Conservation (phyloP, 2,329 filamentous ascomycete species). For the Cladosporium colombiae region DNA sequence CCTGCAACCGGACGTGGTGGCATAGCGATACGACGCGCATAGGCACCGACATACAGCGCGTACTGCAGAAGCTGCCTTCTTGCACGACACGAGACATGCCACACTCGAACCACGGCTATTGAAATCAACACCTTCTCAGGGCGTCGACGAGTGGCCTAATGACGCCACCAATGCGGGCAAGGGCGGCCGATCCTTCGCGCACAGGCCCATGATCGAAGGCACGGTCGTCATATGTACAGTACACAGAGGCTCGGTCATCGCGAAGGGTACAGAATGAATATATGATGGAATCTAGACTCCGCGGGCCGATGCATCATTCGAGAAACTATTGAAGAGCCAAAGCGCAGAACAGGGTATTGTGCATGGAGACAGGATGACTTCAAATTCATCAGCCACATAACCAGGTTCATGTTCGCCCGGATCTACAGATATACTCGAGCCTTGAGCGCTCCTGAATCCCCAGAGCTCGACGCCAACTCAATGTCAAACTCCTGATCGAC, state of each 20-base stretch:
- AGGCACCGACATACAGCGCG: background rate
- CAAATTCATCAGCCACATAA: background rate
- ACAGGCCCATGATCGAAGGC: background rate
- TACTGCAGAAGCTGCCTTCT: background rate
- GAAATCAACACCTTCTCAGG: background rate
- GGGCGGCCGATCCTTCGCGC: conserved; percentile 1
- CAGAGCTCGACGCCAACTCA: conserved; percentile 1
- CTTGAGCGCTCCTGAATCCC: conserved; percentile 5
- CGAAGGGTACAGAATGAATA: background rate
- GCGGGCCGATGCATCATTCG: background rate
- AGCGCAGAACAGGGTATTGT: background rate
- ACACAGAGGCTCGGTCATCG: background rate
- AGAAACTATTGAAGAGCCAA: background rate
- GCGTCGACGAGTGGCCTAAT: background rate
- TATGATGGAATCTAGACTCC: background rate
- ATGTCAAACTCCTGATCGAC: background rate
- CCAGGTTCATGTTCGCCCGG: background rate
- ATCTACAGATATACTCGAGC: background rate
- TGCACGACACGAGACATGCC: background rate
- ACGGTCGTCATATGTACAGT: background rate
- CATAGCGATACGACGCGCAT: background rate
- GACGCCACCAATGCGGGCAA: conserved; percentile 8
- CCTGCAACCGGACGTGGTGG: background rate
- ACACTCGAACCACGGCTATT: conserved; percentile 2
- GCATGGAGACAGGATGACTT: background rate